phyloP scores from a whole-genome alignment of 2,329 filamentous ascomycete genomes.

The Fusarium torreyae region DNA sequence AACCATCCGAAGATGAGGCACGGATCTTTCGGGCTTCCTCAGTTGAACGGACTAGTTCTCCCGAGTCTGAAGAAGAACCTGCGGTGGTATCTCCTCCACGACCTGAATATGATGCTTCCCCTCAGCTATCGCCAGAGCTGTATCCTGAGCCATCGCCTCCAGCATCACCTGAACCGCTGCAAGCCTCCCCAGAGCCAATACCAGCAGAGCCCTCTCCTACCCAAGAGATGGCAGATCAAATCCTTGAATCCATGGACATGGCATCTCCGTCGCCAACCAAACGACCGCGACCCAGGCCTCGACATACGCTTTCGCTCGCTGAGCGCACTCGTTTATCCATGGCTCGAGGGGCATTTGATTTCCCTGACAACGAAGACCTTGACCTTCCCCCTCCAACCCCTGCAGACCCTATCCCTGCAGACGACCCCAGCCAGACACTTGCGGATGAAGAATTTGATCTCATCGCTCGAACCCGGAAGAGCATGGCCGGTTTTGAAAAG shows the following conservation, averaged over 20 bases:
- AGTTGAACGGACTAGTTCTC: conserved; percentile 39
- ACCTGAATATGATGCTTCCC: conserved; percentile 24
- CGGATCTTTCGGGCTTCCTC: conserved; percentile 40
- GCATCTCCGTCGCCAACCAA: conserved; percentile 72
- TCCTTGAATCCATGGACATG: conserved; percentile 68
- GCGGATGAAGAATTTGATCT: conserved; percentile 61
- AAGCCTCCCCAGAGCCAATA: conserved; percentile 23
- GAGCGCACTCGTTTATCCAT: conserved; percentile 89
- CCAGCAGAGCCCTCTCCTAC: conserved; percentile 50
- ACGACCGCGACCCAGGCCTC: conserved; percentile 56
- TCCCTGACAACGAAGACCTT: conserved; percentile 52
- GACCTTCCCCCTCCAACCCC: conserved; percentile 43
- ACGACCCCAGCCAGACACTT: conserved; percentile 39
- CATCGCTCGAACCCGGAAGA: conserved; percentile 70
- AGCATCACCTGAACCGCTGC: conserved; percentile 21
- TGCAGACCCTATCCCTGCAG: conserved; percentile 15
- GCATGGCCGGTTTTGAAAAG: conserved; percentile 74
- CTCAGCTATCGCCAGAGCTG: conserved; percentile 22
- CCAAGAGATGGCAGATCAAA: conserved; percentile 69
- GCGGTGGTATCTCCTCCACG: conserved; percentile 32
- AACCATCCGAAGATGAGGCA: conserved; percentile 40
- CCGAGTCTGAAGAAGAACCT: conserved; percentile 41
- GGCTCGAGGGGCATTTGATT: conserved; percentile 68
- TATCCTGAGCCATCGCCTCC: conserved; percentile 14
- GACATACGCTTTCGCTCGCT: conserved; percentile 74